Conservation (phyloP, 2,329 filamentous ascomycete genomes). For the Neobulgaria alba region DNA sequence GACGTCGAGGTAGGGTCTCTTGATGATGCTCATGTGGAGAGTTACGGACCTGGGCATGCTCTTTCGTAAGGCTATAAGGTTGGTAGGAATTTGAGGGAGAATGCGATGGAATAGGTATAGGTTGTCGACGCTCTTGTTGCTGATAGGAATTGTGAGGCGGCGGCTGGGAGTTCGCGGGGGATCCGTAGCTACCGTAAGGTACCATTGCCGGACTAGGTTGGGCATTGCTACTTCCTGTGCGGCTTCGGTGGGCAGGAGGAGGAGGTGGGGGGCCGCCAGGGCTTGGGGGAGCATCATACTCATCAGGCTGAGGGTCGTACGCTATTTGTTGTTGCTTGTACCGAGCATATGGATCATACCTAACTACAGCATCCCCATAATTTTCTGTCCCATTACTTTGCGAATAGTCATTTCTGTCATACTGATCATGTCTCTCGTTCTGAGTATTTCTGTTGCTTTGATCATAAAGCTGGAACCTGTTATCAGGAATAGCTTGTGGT, state of each 20-base stretch:
- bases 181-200: slow-evolving; percentile 19
- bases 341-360: slow-evolving; percentile 15
- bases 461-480: slow-evolving; percentile 25
- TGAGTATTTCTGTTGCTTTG: slow-evolving; percentile 13
- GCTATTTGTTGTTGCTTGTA: slow-evolving; percentile 18
- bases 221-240: slow-evolving; percentile 15
- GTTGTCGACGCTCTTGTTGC: slow-evolving; percentile 14
- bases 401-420: not conserved
- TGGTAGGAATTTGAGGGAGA: slow-evolving; percentile 22
- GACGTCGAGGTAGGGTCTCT: slow-evolving; percentile 26
- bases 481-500: slow-evolving; percentile 14
- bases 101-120: slow-evolving; percentile 20
- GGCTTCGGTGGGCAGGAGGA: slow-evolving; percentile 26
- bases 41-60: slow-evolving; percentile 20
- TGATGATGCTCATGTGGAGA: slow-evolving; percentile 19
- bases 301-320: slow-evolving; percentile 24
- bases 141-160: slow-evolving; percentile 16
- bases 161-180: slow-evolving; percentile 8
- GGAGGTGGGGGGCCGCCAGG: slow-evolving; percentile 29
- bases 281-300: slow-evolving; percentile 25
- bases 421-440: slow-evolving; percentile 4
- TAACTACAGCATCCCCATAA: slow-evolving; percentile 18
- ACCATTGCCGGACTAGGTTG: slow-evolving; percentile 17
- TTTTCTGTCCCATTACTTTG: not conserved
- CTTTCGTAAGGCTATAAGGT: slow-evolving; percentile 20